Percentiles rank a stretch among this genome's conserved stretches.
Evolutionary conservation across 2,329 filamentous ascomycete species (phyloP).

Genomic region (Cladosporium sp.): DNA sequence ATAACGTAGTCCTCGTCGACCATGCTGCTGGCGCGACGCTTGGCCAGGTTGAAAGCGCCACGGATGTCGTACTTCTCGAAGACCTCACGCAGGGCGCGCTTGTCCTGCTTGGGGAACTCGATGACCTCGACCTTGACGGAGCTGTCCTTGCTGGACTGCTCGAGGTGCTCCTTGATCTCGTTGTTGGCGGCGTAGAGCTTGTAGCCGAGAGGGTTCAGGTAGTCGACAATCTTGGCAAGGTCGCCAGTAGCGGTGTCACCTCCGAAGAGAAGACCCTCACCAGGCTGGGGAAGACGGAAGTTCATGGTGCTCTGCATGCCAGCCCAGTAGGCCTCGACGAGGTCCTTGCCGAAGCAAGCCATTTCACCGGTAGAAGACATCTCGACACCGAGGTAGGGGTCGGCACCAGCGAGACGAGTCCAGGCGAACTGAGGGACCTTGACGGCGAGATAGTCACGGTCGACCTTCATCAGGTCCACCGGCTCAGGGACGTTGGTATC

Average conservation of each 20-base stretch:
- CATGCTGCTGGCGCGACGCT: slow-evolving; percentile 72
- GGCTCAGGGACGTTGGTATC: slow-evolving; percentile 78
- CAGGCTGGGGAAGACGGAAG: slow-evolving; percentile 91
- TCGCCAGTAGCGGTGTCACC: slow-evolving; percentile 68
- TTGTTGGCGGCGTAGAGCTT: slow-evolving; percentile 83
- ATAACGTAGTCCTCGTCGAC: slow-evolving; percentile 96
- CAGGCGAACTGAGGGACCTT: slow-evolving; percentile 99
- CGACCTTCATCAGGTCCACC: slow-evolving; percentile 77
- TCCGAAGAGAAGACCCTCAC: slow-evolving; percentile 91
- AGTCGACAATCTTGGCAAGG: slow-evolving; percentile 76
- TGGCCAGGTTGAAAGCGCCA: slow-evolving; percentile 91
- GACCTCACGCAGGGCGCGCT: slow-evolving; percentile 86
- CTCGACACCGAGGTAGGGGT: slow-evolving; percentile 95
- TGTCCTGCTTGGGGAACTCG: slow-evolving; percentile 94
- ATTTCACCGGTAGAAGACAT: slow-evolving; percentile 98
- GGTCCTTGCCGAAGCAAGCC: slow-evolving; percentile 94
- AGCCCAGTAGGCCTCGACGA: slow-evolving; percentile 96
- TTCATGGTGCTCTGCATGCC: slow-evolving; percentile 84
- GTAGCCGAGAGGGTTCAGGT: slow-evolving; percentile 82
- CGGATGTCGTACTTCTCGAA: slow-evolving; percentile 96
- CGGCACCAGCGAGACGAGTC: slow-evolving; percentile 94
- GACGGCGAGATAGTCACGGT: slow-evolving; percentile 89
- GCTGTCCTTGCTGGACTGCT: slow-evolving; percentile 58
- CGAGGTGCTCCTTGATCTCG: slow-evolving; percentile 76
- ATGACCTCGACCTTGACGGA: slow-evolving; percentile 76